Base-by-base conservation (phyloP, 768 basidiomycete species). In the Pisolithus albus region DNA sequence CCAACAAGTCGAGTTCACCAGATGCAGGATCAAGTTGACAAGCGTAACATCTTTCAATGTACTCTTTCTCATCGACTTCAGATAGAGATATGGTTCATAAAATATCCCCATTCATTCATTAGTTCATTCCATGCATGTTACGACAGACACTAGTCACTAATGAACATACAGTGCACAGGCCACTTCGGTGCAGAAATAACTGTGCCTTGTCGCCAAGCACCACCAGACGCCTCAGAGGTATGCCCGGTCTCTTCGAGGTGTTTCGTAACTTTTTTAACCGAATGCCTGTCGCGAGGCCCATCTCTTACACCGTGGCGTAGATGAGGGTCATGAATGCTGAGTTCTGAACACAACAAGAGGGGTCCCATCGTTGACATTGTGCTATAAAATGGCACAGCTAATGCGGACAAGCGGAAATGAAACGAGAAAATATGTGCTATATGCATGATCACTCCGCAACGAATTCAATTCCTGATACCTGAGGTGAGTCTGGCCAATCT, bases 401-500 rank as follows among this genome's bases (percentile, higher is more conserved):
- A 34, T 34, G 34, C 13, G 13, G 34, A 5, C 34, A 34, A 1
- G 34, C 34, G 11, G 34, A 34, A 34, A 34, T 11, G 34, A 34
- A 24, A 21, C 19, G 10, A 24, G 19, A 44, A 15, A 44, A 45
- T 5, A 7, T 26, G 24, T 16, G 26, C 3, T 45, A 28, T 28
- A 15, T 7, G 43, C n/a, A 45, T 13, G 34, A 34, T 45, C 26
- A 45, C 24, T 45, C 21, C 28, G 3, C 26, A 18, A 13, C 43
- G 9, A 45, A 26, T 16, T 26, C 24, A 16, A 9, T 16, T 18
- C 24, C 15, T 28, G 59, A 60, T 2, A 58, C 58, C 24, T 60
- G 60, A 11, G 66, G 66, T 32, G 66, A 59, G 34, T 55, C 58
- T 21, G 68, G 68, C 66, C 66, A 67, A 39, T 62, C 62, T 53